Base-by-base conservation (phyloP, 2,329 filamentous ascomycete species). In the Aspergillus phoenicis region DNA sequence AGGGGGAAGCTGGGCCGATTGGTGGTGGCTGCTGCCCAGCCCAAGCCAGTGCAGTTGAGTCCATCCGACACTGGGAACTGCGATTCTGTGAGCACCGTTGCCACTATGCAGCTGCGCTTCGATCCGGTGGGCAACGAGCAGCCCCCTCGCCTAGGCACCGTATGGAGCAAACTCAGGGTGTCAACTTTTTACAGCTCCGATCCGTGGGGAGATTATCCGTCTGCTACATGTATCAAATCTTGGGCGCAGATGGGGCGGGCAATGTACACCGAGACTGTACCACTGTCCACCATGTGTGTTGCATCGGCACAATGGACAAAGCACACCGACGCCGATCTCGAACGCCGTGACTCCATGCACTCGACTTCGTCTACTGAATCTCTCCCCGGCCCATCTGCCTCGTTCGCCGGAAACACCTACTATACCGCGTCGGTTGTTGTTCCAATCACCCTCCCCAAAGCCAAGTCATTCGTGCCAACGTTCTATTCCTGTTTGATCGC, bases 401-500 rank as follows among this genome's bases (percentile, higher is more conserved):
- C 71, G 26, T 85, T 83, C 71, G 73, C 77, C 1, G 80, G 80
- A 24, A 73, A 74, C 5, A 70, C 70, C 15, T 88, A 84, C 75
- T 91, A 89, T 75, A 87, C 85, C 2, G 82, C 87, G 6, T 80
- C 80, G n/a, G 77, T 91, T 38, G 71, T 89, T 2, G 83, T 90
- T 2, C 89, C 89, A 0, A 78, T 91, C 68, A 82, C 82, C 0
- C 80, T 90, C 0, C 88, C 89, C 2, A 69, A 71, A n/a, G 78
- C 78, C 63, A 89, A 88, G 66, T 77, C 82, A 26, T 89, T 89
- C 71, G 77, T 89, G 20, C 89, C 89, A 1, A 88, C 87, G 2
- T 91, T 91, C 76, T 86, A 90, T 77, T 83, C 84, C 41, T 91
- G 89, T 72, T 82, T 91, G 57, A 77, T 87, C 48, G 86, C 85